Percentiles rank a stretch among this genome's conserved stretches.
Evolutionary conservation across 176 grass and related monocot genomes (phyloP).

Genomic region (Eleusine coracana): DNA sequence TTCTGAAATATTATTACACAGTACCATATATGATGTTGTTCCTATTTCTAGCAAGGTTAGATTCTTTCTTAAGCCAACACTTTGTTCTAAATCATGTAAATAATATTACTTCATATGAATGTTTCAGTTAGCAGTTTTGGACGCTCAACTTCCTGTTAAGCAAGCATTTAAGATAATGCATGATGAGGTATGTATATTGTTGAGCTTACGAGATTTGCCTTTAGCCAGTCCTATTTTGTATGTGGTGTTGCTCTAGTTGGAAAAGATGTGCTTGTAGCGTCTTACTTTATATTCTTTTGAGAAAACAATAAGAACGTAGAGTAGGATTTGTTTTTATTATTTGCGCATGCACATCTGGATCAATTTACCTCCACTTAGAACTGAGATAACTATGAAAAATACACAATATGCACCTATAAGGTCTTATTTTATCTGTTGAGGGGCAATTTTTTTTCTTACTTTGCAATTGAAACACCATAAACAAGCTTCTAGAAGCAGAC

Average conservation of each 20-base stretch:
- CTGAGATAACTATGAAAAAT: constrained; percentile 12
- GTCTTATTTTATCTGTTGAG: neutral
- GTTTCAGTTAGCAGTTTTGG: constrained; percentile 71
- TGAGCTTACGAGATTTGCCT: constrained; percentile 21
- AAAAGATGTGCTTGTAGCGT: constrained; percentile 3
- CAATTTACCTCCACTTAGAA: constrained; percentile 4
- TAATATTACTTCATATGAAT: constrained; percentile 25
- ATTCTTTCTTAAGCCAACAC: constrained; percentile 29
- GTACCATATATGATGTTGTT: constrained; percentile 71
- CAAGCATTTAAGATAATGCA: constrained; percentile 78
- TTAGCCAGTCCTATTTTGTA: neutral
- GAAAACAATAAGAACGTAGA: constrained; percentile 4
- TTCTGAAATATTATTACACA: constrained; percentile 54
- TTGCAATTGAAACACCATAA: constrained; percentile 14
- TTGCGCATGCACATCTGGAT: neutral
- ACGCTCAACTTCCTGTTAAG: constrained; percentile 59
- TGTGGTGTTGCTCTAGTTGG: constrained; percentile 17
- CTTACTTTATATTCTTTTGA: constrained; percentile 12
- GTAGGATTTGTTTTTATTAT: constrained; percentile 21
- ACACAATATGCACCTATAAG: neutral
- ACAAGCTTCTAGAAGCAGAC: constrained; percentile 10
- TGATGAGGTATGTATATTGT: constrained; percentile 52
- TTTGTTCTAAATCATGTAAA: constrained; percentile 26
- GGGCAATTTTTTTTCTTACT: neutral
- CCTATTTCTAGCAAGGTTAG: constrained; percentile 68